Evolutionary conservation across 2,329 filamentous ascomycete species (phyloP).

Genomic region (Penicillium paneum): DNA sequence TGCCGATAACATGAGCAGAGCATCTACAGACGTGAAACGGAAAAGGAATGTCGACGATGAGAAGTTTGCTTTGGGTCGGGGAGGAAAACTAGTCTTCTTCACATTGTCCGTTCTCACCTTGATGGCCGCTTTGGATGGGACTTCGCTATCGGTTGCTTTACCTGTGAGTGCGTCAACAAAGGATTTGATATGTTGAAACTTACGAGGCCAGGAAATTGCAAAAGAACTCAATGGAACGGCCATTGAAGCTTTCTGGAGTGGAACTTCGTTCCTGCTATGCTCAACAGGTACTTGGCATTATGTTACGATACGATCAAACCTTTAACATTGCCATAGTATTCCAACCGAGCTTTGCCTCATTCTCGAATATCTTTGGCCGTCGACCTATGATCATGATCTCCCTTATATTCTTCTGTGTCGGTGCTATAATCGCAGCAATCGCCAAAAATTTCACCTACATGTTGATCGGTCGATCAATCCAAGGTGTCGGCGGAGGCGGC

Average conservation of each 20-base stretch:
- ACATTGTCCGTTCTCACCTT: constrained; percentile 22
- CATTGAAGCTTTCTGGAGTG: constrained; percentile 51
- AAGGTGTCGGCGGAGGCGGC: constrained; percentile 47
- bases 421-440: constrained; percentile 43
- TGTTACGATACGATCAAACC: neutral
- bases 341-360: constrained; percentile 49
- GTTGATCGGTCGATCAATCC: constrained; percentile 46
- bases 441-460: constrained; percentile 46
- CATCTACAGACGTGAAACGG: constrained; percentile 3
- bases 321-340: constrained; percentile 39
- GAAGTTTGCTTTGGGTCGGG: constrained; percentile 20
- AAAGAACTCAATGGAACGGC: constrained; percentile 33
- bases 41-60: constrained; percentile 1
- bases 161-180: constrained; percentile 11
- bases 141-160: constrained; percentile 24
- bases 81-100: constrained; percentile 21
- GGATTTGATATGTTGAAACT: neutral
- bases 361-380: constrained; percentile 50
- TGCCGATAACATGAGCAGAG: constrained; percentile 8
- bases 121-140: constrained; percentile 28
- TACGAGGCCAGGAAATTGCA: constrained; percentile 30
- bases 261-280: constrained; percentile 48
- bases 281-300: constrained; percentile 23
- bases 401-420: constrained; percentile 45
- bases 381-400: constrained; percentile 41